Evolutionary conservation across 2,329 filamentous ascomycete genomes (phyloP), one percentile per base, ranked within the genome.

Genomic region (Trichoderma pleuroti): DNA sequence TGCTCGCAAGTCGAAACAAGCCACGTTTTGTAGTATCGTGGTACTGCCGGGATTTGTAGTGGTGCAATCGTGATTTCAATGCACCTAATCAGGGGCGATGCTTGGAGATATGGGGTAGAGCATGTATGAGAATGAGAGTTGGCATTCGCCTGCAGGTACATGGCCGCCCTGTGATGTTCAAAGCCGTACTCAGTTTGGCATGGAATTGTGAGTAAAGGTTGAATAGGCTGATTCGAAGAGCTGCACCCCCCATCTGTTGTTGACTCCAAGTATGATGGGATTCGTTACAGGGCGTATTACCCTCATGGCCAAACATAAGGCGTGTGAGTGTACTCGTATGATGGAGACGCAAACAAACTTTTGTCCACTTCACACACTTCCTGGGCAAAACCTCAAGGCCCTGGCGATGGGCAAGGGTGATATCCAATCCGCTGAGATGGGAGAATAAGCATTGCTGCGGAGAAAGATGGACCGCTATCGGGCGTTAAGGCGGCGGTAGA

Each of bases 1-100:
- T 32, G 28, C 36, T 63, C 28, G 68, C 52, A 30, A 24, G 21
- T 70, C 30, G 52, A 56, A 64, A 70, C 59, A 56, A 63, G 68
- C 34, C 34, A 46, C 34, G 5, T 21, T 34, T 14, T 42, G 28
- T 12, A 59, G 26, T 9, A 5, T n/a, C n/a, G 24, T 59, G 5
- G 28, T 16, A 46, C 12, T n/a, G 64, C 14, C 49, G 21, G 14
- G 14, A 21, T n/a, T 14, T 28, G 24, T n/a, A 1, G 36, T 34
- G 14, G 12, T 12, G n/a, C 18, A n/a, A 16, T 24, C 26, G 52
- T 24, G 5, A 12, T 65, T 9, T 57, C 21, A 4, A 39, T 5
- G 34, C 24, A 36, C 11, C 36, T 10, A 5, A 32, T 36, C 49
- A 18, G 18, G 34, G 26, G 12, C 8, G 4, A 21, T 21, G 11